These are phyloP conservation scores for Psidium friedrichsthalianum DNA, from an alignment of 345 rosid genomes.

Conservation along the genomic window DNA sequence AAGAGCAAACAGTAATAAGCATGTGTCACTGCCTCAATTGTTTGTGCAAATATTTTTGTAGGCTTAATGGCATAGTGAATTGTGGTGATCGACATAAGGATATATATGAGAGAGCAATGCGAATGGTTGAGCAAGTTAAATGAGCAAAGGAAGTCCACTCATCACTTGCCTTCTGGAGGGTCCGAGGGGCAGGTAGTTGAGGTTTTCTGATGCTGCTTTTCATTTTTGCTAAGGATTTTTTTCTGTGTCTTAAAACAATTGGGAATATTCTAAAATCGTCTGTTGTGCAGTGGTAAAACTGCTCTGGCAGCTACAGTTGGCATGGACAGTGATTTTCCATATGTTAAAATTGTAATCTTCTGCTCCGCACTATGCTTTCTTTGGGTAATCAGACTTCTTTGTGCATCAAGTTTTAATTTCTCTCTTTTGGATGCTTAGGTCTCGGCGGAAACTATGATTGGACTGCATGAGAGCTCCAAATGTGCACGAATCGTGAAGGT, in stretches of 20 bases:
- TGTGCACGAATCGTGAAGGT: constrained; percentile 92
- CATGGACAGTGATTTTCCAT: constrained; percentile 84
- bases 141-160: constrained; percentile 84
- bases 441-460: constrained; percentile 91
- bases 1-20: not conserved
- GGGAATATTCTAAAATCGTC: not conserved
- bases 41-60: constrained; percentile 10
- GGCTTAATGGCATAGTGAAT: constrained; percentile 81
- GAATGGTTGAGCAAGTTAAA: constrained; percentile 78
- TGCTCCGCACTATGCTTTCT: not conserved
- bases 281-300: constrained; percentile 78
- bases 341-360: constrained; percentile 79
- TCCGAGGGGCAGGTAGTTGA: constrained; percentile 70
- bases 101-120: constrained; percentile 70
- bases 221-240: constrained; percentile 4
- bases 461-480: constrained; percentile 82
- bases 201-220: not conserved
- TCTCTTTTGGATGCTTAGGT: constrained; percentile 30
- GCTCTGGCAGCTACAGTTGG: constrained; percentile 92
- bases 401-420: not conserved
- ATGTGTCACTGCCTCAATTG: not conserved
- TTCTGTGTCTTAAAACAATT: not conserved
- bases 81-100: constrained; percentile 71
- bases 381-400: not conserved
- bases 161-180: constrained; percentile 94